Evolutionary conservation across 306 rosid genomes (phyloP).

Genomic region (Argentina anserina): DNA sequence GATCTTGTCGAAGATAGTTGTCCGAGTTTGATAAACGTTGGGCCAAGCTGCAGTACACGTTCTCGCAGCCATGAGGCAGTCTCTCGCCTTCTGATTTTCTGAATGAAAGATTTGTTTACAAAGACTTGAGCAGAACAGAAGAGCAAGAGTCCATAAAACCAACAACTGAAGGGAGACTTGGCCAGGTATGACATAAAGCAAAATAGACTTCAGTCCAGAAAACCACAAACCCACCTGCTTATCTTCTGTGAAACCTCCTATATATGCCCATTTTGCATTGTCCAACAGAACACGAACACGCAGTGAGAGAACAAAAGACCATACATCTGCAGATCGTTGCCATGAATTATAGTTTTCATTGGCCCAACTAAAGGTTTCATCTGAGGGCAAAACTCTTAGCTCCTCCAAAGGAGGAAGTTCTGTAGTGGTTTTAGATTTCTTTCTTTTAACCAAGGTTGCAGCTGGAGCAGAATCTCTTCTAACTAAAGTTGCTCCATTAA

Average conservation of each 20-base stretch:
- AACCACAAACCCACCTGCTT: slow-evolving; percentile 60
- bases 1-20: slow-evolving; percentile 92
- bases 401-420: slow-evolving; percentile 73
- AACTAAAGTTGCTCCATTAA: slow-evolving; percentile 57
- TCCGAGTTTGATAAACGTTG: slow-evolving; percentile 91
- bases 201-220: not conserved
- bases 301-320: slow-evolving; percentile 82
- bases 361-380: slow-evolving; percentile 93
- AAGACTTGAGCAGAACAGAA: slow-evolving; percentile 14
- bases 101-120: slow-evolving; percentile 20
- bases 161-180: slow-evolving; percentile 17
- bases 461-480: slow-evolving; percentile 29
- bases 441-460: slow-evolving; percentile 38
- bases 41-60: slow-evolving; percentile 83
- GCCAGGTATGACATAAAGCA: slow-evolving; percentile 6
- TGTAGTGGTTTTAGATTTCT: slow-evolving; percentile 28
- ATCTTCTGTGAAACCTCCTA: slow-evolving; percentile 82
- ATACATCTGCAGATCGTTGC: slow-evolving; percentile 86
- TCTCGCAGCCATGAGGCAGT: slow-evolving; percentile 91
- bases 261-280: slow-evolving; percentile 82
- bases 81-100: slow-evolving; percentile 63
- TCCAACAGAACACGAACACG: slow-evolving; percentile 75
- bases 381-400: slow-evolving; percentile 79
- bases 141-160: slow-evolving; percentile 12
- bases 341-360: slow-evolving; percentile 77